Percentiles rank a stretch among this genome's conserved stretches.
phyloP scores from a whole-genome alignment of 176 grass and related monocot genomes.

The Lolium multiflorum region DNA sequence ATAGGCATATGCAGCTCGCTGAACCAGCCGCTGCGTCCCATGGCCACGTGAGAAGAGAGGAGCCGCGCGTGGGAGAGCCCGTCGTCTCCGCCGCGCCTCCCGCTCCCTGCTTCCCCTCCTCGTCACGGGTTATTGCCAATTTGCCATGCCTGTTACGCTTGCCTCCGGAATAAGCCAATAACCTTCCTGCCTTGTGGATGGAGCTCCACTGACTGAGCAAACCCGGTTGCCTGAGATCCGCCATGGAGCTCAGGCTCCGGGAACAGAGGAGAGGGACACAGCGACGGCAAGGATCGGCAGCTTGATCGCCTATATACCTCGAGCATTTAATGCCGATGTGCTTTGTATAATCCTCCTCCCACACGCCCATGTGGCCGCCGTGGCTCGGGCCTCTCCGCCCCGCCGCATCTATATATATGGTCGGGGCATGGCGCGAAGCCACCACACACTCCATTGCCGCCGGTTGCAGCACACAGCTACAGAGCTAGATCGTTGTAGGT shows the following conservation, averaged over 20 bases:
- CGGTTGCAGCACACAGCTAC: not conserved
- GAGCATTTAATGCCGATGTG: constrained; percentile 46
- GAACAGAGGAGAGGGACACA: constrained; percentile 4
- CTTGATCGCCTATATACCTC: constrained; percentile 24
- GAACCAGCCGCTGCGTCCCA: not conserved
- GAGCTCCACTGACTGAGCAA: not conserved
- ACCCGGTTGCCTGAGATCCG: not conserved
- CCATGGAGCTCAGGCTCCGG: not conserved
- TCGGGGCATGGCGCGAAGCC: constrained; percentile 28
- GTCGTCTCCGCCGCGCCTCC: constrained; percentile 44
- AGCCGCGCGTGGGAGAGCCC: constrained; percentile 52
- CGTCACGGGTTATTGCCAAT: too few relatives aligned
- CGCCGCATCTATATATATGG: constrained; percentile 30
- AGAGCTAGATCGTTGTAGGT: not conserved
- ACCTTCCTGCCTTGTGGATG: not conserved
- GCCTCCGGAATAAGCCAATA: too few relatives aligned
- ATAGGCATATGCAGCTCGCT: not conserved
- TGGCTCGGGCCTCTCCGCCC: too few relatives aligned
- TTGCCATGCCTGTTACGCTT: too few relatives aligned
- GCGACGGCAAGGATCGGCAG: constrained; percentile 38
- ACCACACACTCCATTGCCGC: not conserved
- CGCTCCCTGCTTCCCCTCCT: constrained; percentile 38
- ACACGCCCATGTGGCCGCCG: constrained; percentile 27
- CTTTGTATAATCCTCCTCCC: not conserved
- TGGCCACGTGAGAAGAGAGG: constrained; percentile 21